Base-by-base conservation (phyloP, 345 rosid species). In the Crucihimalaya himalaica region DNA sequence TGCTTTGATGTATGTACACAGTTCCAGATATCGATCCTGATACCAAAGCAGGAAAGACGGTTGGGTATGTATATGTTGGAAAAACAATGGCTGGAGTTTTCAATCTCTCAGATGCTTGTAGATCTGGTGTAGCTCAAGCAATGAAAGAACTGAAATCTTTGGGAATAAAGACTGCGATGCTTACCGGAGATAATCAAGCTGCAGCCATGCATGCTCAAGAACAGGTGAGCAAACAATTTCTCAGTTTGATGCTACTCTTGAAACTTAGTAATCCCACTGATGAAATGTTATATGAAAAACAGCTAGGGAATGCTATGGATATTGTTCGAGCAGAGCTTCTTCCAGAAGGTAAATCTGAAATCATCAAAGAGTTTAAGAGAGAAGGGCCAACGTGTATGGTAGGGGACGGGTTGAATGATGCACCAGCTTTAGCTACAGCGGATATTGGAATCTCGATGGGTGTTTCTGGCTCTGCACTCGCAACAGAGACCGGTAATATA, bases 391-490 rank as follows among this genome's bases (percentile, higher is more conserved):
- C 93, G 0, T 88, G 81, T 3, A 95, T 92, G 99, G 81, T 90
- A 19, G 99, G 98, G 58, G 98, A 95, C 68, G 99, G 97, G 1
- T 20, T 95, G 9, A 95, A 95, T 15, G 99, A 95, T 70, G 96
- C 99, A 8, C 99, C 97, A 4, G 97, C 99, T 27, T 81, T 95
- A 66, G 98, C 97, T n/a, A 83, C 86, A 14, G 92, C 98, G 0
- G 90, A 92, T 63, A 86, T 92, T 21, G 99, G 99, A 6, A 88
- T 95, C 16, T 92, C 99, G 0, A 95, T 89, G 99, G 98, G 99
- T 1, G 56, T 95, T 43, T 92, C 98, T 0, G 96, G 97, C 55
- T 95, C 99, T 0, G 92, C 99, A 1, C 94, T 90, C 12, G 96
- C 97, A 29, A 90, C 85, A 14, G 91, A 95, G 75, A 92, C 98